Conservation (phyloP, 176 grass and related monocot species). For the Carex cristatella region DNA sequence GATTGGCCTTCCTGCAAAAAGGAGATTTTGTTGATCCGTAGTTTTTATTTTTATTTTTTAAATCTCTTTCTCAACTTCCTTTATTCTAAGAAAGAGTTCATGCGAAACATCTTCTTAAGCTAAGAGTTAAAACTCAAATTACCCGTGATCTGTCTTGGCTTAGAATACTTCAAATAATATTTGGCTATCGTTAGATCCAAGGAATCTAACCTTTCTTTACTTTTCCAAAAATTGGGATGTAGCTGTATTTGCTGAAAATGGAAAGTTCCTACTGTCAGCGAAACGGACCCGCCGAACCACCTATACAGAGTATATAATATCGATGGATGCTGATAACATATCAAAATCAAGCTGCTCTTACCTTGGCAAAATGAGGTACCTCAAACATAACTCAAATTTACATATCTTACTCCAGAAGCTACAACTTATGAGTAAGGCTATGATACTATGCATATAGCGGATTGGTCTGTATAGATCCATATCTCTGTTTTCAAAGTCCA, state of each 20-base stretch:
- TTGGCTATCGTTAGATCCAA: background rate
- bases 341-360: constrained; percentile 61
- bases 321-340: constrained; percentile 64
- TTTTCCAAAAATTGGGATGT: constrained; percentile 23
- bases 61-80: background rate
- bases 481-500: too few relatives aligned
- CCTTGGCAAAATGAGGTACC: constrained; percentile 64
- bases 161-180: background rate
- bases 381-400: constrained; percentile 1
- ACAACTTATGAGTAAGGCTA: background rate
- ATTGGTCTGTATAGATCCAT: too few relatives aligned
- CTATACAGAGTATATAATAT: constrained; percentile 66
- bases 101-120: background rate
- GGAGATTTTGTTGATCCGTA: background rate
- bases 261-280: constrained; percentile 75
- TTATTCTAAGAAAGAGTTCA: background rate
- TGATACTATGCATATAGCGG: too few relatives aligned
- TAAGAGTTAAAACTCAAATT: background rate
- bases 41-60: background rate
- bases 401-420: background rate
- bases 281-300: constrained; percentile 61
- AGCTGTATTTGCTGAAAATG: constrained; percentile 71
- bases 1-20: background rate
- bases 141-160: background rate
- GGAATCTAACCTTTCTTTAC: background rate